Base-by-base conservation (phyloP, 306 rosid genomes). In the Dalbergia oliveri region DNA sequence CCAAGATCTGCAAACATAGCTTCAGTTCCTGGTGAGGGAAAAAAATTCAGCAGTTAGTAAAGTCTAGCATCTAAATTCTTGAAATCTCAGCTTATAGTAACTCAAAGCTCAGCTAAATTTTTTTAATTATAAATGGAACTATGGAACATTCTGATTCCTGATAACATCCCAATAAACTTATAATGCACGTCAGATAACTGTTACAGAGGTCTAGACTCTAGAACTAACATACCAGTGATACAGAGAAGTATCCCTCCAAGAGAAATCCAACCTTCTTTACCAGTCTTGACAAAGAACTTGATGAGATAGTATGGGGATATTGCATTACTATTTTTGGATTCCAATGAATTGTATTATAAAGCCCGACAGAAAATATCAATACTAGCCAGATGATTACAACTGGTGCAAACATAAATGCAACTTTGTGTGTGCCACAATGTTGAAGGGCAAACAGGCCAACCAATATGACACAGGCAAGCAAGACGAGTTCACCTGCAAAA, bases 1-100 rank as follows among this genome's bases (percentile, higher is more conserved):
- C 97, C 97, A 83, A 93, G 98, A 88, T 91, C 98, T 6, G 97
- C 98, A 87, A 84, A 93, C 97, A 91, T 93, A 49, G 98, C 98
- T 81, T 93, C 98, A 23, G 97, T 87, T 80, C 98, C 98, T 93
- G 84, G 79, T 16, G 39, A 72, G 76, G 71, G 66, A 57, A 26
- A 51, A 66, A 80, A 75, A 69, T n/a, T 76, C 56, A 59, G 53
- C 41, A 7, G 35, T 75, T 41, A 86, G 62, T 12, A 19, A 80
- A 69, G 8, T 45, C 31, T 43, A 58, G 81, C 23, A 2, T 72
- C 35, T 13, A 39, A 73, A 45, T 69, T 75, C 9, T 57, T 35
- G 11, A 80, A 54, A 64, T 51, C 68, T 33, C 43, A 18, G 49
- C 8, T 18, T 57, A 50, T 54, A 56, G 57, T 47, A 50, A 73